Evolutionary conservation across 345 rosid species (phyloP).

Genomic region (Murraya paniculata): DNA sequence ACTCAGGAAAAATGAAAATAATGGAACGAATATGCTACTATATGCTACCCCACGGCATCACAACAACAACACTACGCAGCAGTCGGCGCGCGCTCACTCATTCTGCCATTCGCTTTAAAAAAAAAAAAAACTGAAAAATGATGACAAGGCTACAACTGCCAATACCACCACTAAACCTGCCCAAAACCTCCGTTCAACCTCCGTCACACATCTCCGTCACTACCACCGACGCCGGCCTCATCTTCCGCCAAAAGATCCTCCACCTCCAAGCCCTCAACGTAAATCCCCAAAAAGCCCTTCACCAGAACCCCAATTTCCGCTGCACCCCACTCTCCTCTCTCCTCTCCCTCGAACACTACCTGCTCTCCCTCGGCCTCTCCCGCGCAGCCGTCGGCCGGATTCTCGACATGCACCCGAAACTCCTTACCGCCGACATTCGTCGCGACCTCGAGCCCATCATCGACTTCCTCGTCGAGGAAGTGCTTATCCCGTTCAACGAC

Average conservation of each 20-base stretch:
- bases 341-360: slow-evolving; percentile 52
- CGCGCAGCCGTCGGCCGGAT: slow-evolving; percentile 63
- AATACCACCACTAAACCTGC: background rate
- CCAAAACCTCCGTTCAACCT: background rate
- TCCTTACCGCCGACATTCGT: slow-evolving; percentile 66
- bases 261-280: slow-evolving; percentile 67
- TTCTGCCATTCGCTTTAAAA: no score
- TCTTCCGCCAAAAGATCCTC: slow-evolving; percentile 66
- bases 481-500: slow-evolving; percentile 38
- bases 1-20: no score
- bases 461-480: slow-evolving; percentile 64
- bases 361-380: slow-evolving; percentile 63
- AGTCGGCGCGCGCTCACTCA: no score
- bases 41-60: no score
- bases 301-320: slow-evolving; percentile 70
- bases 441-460: slow-evolving; percentile 49
- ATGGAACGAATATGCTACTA: no score
- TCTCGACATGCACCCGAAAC: slow-evolving; percentile 74
- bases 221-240: slow-evolving; percentile 51
- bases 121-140: background rate
- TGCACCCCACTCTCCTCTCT: slow-evolving; percentile 69
- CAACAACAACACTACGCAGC: no score
- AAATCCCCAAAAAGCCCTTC: slow-evolving; percentile 64
- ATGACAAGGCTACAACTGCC: background rate
- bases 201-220: background rate